Percentiles rank a stretch among this genome's conserved stretches.
Conservation (phyloP, 257 asterid species). For the Scutellaria minor region DNA sequence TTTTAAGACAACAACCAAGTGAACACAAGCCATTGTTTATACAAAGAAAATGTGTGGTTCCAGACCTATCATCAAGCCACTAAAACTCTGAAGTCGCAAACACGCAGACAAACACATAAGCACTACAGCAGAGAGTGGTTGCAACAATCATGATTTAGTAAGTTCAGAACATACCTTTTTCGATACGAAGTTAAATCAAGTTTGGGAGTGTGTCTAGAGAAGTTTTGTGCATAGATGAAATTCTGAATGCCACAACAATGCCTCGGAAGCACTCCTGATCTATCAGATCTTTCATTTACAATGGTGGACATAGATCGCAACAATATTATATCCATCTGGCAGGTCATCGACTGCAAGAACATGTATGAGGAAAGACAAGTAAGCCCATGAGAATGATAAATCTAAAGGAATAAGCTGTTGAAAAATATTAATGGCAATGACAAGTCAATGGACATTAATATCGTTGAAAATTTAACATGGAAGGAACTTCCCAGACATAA, state of each 20-base stretch:
- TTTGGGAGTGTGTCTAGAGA: conserved; percentile 43
- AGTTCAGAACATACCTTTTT: conserved; percentile 53
- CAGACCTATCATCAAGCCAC: too few relatives aligned
- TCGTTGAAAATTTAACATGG: background rate
- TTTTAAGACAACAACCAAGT: too few relatives aligned
- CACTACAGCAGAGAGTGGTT: background rate
- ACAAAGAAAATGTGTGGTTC: too few relatives aligned
- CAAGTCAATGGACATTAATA: background rate
- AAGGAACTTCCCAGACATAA: background rate
- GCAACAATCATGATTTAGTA: background rate
- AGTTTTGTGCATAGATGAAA: conserved; percentile 32
- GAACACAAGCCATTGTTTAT: too few relatives aligned
- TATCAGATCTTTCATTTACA: conserved; percentile 44
- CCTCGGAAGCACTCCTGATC: conserved; percentile 36
- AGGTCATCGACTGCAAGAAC: conserved; percentile 62
- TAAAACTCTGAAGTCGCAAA: too few relatives aligned
- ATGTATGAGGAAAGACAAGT: conserved; percentile 4
- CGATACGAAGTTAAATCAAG: conserved; percentile 39
- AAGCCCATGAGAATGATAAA: conserved; percentile 26
- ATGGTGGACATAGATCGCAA: conserved; percentile 44
- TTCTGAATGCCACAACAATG: conserved; percentile 40
- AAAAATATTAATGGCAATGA: background rate
- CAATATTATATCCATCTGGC: conserved; percentile 46
- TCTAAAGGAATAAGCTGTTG: conserved; percentile 6
- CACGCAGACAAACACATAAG: background rate